These are phyloP conservation scores for Trichophyton simii DNA, from an alignment of 2,329 filamentous ascomycete species.

Conservation along the genomic window DNA sequence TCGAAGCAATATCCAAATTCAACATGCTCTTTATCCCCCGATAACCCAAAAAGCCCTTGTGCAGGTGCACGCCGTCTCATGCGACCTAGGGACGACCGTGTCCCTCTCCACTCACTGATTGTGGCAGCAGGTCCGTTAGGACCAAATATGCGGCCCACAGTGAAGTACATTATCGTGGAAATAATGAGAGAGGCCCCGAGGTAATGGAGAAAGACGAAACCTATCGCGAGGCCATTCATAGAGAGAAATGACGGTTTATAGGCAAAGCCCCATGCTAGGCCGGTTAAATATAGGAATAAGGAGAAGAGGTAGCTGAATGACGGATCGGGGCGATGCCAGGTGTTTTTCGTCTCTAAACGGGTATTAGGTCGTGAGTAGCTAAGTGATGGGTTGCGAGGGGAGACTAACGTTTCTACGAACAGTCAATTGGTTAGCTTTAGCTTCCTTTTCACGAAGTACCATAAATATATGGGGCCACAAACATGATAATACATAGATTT, in stretches of 20 bases:
- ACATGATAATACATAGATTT: slow-evolving; percentile 59
- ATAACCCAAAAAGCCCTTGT: slow-evolving; percentile 47
- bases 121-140: slow-evolving; percentile 36
- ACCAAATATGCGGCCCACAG: slow-evolving; percentile 50
- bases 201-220: slow-evolving; percentile 47
- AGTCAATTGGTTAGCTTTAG: not conserved
- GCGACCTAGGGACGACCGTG: slow-evolving; percentile 16
- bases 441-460: not conserved
- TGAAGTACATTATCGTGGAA: slow-evolving; percentile 51
- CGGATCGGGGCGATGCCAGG: slow-evolving; percentile 56
- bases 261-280: slow-evolving; percentile 47
- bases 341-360: slow-evolving; percentile 52
- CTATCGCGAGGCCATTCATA: slow-evolving; percentile 36
- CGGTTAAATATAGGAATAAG: slow-evolving; percentile 49
- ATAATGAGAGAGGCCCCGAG: slow-evolving; percentile 47
- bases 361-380: slow-evolving; percentile 24
- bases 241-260: slow-evolving; percentile 37
- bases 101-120: slow-evolving; percentile 17
- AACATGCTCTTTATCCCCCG: slow-evolving; percentile 44
- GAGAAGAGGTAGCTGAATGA: slow-evolving; percentile 58
- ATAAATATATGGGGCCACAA: slow-evolving; percentile 18
- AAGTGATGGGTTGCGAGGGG: slow-evolving; percentile 19
- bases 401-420: slow-evolving; percentile 16
- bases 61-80: slow-evolving; percentile 26
- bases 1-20: slow-evolving; percentile 64